phyloP scores from a whole-genome alignment of 208 protist genomes.

The Leishmania tarentolae region DNA sequence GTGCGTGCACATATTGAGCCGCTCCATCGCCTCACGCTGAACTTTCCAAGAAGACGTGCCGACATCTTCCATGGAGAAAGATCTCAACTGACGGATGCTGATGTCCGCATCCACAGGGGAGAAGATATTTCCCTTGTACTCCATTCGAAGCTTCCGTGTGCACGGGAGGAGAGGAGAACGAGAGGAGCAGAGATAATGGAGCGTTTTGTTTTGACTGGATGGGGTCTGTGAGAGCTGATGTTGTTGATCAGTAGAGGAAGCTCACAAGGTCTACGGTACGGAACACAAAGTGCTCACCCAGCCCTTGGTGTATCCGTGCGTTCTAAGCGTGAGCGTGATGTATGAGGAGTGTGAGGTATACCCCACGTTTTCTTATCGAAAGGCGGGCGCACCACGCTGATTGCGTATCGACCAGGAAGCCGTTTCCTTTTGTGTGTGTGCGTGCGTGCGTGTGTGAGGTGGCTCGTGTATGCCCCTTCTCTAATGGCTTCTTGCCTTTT shows the following conservation, averaged over 20 bases:
- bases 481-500: not conserved
- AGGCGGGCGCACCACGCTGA: not conserved
- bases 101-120: constrained; percentile 72
- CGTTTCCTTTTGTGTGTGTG: not conserved
- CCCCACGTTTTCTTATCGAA: not conserved
- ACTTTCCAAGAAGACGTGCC: constrained; percentile 79
- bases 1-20: constrained; percentile 91
- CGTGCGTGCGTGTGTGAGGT: not conserved
- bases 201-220: not conserved
- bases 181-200: not conserved
- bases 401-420: not conserved
- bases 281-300: not conserved
- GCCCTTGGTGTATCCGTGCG: not conserved
- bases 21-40: constrained; percentile 78
- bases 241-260: not conserved
- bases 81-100: constrained; percentile 63
- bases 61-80: constrained; percentile 64
- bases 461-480: not conserved
- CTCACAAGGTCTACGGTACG: not conserved
- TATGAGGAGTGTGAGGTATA: not conserved
- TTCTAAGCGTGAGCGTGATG: not conserved
- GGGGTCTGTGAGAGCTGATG: not conserved
- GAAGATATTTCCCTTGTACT: constrained; percentile 64
- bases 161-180: not conserved
- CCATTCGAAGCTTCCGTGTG: constrained; percentile 36